These are phyloP conservation scores for Neocallimastix lanati DNA, from an alignment of 192 early-diverging fungal genomes.

Conservation along the genomic window DNA sequence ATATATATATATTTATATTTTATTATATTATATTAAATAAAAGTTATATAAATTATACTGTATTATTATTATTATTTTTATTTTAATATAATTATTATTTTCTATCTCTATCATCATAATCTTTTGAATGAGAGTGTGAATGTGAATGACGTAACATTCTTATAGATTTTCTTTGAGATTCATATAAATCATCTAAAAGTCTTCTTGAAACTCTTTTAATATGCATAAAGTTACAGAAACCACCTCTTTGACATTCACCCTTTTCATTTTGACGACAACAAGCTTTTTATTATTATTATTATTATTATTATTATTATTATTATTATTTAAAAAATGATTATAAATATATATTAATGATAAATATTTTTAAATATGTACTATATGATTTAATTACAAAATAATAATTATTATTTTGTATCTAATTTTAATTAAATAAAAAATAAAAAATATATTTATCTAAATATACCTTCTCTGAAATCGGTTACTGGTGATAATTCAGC, in stretches of 20 bases:
- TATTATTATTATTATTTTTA: too few species aligned
- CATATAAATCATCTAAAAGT: constrained; percentile 64
- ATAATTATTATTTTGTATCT: too few species aligned
- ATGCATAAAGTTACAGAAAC: constrained; percentile 99
- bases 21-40: too few species aligned
- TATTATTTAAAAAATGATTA: neutral
- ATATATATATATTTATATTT: too few species aligned
- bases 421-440: too few species aligned
- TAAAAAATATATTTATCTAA: neutral
- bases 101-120: too few species aligned
- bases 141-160: constrained; percentile 2
- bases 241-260: constrained; percentile 82
- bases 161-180: constrained; percentile 39
- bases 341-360: too few species aligned
- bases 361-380: too few species aligned
- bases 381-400: too few species aligned
- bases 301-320: neutral
- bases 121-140: too few species aligned
- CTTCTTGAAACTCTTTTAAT: constrained; percentile 63
- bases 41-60: too few species aligned
- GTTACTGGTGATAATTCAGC: constrained; percentile 93
- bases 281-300: constrained; percentile 21
- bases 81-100: too few species aligned
- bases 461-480: constrained; percentile 70
- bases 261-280: constrained; percentile 95